Base-by-base conservation (phyloP, 2,329 filamentous ascomycete species). In the Aspergillus versicolor region DNA sequence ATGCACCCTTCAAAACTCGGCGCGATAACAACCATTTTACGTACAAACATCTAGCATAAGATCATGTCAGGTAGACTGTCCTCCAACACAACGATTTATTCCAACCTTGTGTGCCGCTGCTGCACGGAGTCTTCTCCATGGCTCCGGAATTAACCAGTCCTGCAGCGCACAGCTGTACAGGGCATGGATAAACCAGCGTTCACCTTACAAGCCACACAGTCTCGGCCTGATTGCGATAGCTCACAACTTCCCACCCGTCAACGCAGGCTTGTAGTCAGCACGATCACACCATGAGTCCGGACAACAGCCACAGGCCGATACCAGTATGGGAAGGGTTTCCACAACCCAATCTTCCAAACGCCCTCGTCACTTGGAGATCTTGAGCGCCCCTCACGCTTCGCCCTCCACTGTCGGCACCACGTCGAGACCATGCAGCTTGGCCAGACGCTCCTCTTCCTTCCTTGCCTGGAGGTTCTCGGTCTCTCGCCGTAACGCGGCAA, bases 401-500 rank as follows among this genome's bases (percentile, higher is more conserved):
- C 61, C 63, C 60, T 66, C 65, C 53, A 67, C 64, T 24, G 63
- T 62, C 30, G 68, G 54, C 19, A 70, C 27, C 15, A 60, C 52
- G 17, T 54, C 58, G 27, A 30, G 27, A 11, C 75, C 75, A 27
- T 70, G 56, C 19, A 75, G 58, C 58, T 69, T 73, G 38, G 72
- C 73, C 55, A 87, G 65, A 27, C 84, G 73, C 65, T 96, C 91
- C 65, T 91, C 88, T 75, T 97, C 93, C 73, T 89, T 92, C 79
- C 81, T 82, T 61, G 86, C 81, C 49, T 87, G 82, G 30, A 93
- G 71, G 3, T 83, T 85, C 72, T 96, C 91, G 0, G 94, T 99
- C 80, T 97, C 92, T 67, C 82, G 81, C 58, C 94, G 84, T 72
- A 97, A 77, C 59, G 88, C 91, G 67, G 91, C 88, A 66, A 97